A percentile compares a stretch with the other conserved stretches of the same genome.
Conservation (phyloP, 768 basidiomycete species). For the Psilocybe cyanescens region DNA sequence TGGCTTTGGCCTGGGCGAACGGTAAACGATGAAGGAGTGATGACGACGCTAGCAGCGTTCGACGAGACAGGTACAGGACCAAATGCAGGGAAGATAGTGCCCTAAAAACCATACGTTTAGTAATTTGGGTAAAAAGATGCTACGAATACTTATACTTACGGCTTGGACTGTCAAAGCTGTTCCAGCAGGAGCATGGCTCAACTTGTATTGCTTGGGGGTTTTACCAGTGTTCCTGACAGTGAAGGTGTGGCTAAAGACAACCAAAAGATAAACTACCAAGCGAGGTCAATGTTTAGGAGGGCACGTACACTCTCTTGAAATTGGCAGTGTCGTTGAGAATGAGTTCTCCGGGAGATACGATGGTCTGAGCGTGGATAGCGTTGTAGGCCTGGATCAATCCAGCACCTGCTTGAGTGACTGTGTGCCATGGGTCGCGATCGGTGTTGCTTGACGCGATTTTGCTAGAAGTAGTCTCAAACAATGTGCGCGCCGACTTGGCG, state of each 20-base stretch:
- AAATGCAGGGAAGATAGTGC: conserved; percentile 40
- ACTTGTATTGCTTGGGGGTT: conserved; percentile 42
- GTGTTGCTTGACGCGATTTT: conserved; percentile 45
- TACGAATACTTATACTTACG: conserved; percentile 24
- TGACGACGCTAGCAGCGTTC: conserved; percentile 46
- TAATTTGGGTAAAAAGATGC: neutral
- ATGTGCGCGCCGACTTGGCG: conserved; percentile 34
- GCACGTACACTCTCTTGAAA: conserved; percentile 42
- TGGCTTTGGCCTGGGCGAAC: conserved; percentile 47
- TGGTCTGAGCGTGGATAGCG: conserved; percentile 54
- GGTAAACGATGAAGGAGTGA: conserved; percentile 48
- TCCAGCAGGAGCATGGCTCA: conserved; percentile 59
- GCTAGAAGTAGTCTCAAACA: conserved; percentile 54
- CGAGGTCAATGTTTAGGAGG: neutral
- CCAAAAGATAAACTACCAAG: neutral
- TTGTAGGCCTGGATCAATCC: conserved; percentile 61
- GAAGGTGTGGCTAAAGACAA: conserved; percentile 44
- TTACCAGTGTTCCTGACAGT: conserved; percentile 54
- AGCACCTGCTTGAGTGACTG: conserved; percentile 55
- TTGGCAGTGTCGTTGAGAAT: conserved; percentile 67
- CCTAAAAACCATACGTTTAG: conserved; percentile 26
- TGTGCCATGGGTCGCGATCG: conserved; percentile 54
- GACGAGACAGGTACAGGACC: conserved; percentile 56
- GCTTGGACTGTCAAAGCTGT: conserved; percentile 51
- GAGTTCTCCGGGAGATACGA: conserved; percentile 59